Base-by-base conservation (phyloP, 352 stramenopile genomes). In the Globisporangium uncinulatum region DNA sequence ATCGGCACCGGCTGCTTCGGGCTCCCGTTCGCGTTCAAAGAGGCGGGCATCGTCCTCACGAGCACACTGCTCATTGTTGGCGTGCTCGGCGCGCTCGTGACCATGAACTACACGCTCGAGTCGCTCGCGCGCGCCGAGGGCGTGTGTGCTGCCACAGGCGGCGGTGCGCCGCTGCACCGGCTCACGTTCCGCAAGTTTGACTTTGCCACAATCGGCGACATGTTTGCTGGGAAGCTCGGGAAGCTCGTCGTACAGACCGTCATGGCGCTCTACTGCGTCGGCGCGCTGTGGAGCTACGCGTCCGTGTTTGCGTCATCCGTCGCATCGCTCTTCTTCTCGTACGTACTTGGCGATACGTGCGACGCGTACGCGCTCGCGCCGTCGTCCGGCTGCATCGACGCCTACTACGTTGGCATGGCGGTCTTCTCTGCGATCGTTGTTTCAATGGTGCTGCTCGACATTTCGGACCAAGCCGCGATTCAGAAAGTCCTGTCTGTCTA, bases 91-190 rank as follows among this genome's bases (percentile, higher is more conserved):
- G 82, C 81, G 31, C 57, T 91, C 15, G 50, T 94, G 46, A 91
- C 84, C 21, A 94, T 94, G 84, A 94, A 94, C 69, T 94, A 94
- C 72, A 94, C 84, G 62, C 71, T 94, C 51, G 84, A 94, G 59
- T 87, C 82, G 8, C 66, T 94, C 9, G 81, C 84, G 9, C 73
- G 84, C 11, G 82, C 84, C 6, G 82, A 94, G 58, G 84, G 84
- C 31, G 84, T 94, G 15, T 83, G 76, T 19, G 75, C 79, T 0
- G 70, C 78, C 20, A 79, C 74, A 0, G 71, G 69, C 20, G 67
- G 71, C 8, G 70, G 74, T 15, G 66, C 62, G 7, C 84, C 84
- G 20, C 58, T 72, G 47, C 80, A 94, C 60, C 70, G 78, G 55
- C 71, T 94, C 49, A 91, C 82, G 55, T 92, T 88, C 70, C 84